Percentiles rank a stretch among this genome's conserved stretches.
Conservation (phyloP, 257 asterid genomes). For the Salvia hispanica region DNA sequence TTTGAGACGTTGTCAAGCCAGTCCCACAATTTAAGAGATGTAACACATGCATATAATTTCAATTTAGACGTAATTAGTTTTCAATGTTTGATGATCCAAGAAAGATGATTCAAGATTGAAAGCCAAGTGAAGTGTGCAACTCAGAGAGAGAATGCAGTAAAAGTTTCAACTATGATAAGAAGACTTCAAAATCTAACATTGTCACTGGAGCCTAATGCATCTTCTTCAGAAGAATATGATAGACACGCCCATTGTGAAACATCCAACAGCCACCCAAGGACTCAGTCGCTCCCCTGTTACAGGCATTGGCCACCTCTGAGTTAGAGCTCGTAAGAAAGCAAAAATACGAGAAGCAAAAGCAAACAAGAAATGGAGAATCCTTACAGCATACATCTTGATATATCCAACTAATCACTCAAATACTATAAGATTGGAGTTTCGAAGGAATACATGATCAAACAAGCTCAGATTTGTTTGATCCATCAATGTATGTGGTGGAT, state of each 20-base stretch:
- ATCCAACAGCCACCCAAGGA: conserved; percentile 87
- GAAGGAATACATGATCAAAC: not conserved
- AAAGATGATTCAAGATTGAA: conserved; percentile 25
- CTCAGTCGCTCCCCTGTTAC: conserved; percentile 79
- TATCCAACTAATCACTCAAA: not conserved
- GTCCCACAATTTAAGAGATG: no score
- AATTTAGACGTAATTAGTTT: not conserved
- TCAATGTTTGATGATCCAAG: not conserved
- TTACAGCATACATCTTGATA: not conserved
- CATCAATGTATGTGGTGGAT: not conserved
- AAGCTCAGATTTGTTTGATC: not conserved
- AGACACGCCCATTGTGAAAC: conserved; percentile 81
- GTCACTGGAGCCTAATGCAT: conserved; percentile 23
- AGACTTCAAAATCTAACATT: conserved; percentile 16
- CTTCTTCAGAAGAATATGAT: conserved; percentile 68
- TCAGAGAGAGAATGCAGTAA: conserved; percentile 7
- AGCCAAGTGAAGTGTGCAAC: conserved; percentile 12
- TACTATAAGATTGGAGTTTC: not conserved
- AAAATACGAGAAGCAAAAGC: not conserved
- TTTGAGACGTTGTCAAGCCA: no score
- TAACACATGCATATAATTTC: no score
- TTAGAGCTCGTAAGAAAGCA: conserved; percentile 21
- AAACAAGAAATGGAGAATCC: not conserved
- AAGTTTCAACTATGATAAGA: conserved; percentile 18
- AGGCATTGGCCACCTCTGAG: conserved; percentile 12